Evolutionary conservation across 768 basidiomycete species (phyloP).

Genomic region (Trichaptum fuscoviolaceum): DNA sequence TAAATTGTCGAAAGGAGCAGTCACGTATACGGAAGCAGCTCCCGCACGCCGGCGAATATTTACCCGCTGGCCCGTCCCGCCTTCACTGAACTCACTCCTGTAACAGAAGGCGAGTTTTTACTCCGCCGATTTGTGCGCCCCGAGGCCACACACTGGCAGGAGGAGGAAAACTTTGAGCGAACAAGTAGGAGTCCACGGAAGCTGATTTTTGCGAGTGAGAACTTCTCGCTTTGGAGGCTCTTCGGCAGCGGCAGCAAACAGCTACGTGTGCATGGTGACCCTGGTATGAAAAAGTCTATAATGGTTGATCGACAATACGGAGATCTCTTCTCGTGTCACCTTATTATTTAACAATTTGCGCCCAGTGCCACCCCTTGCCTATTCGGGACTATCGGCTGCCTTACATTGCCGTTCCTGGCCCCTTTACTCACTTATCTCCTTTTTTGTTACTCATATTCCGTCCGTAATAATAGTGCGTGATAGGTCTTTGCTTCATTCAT

Average conservation of each 20-base stretch:
- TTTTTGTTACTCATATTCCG: not conserved
- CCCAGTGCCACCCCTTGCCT: not conserved
- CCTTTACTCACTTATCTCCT: not conserved
- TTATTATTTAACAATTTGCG: not conserved
- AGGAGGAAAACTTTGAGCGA: not conserved
- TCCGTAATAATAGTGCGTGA: not conserved
- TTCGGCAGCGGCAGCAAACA: not conserved
- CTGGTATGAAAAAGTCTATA: not conserved
- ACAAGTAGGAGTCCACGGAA: not conserved
- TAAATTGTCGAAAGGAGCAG: not conserved
- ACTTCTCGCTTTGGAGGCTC: not conserved
- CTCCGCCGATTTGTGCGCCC: not conserved
- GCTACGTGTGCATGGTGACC: not conserved
- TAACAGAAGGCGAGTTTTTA: not conserved
- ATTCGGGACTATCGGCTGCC: not conserved
- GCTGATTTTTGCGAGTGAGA: not conserved
- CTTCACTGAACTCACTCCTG: not conserved
- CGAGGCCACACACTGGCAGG: too few relatives aligned
- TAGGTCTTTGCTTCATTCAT: not conserved
- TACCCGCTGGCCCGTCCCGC: not conserved
- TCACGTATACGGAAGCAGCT: not conserved
- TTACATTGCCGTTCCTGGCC: not conserved
- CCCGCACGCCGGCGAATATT: not conserved
- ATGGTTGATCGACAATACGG: not conserved
- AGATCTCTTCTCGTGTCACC: not conserved